Evolutionary conservation across 2,329 filamentous ascomycete species (phyloP).

Genomic region (Nigrograna mackinnonii): DNA sequence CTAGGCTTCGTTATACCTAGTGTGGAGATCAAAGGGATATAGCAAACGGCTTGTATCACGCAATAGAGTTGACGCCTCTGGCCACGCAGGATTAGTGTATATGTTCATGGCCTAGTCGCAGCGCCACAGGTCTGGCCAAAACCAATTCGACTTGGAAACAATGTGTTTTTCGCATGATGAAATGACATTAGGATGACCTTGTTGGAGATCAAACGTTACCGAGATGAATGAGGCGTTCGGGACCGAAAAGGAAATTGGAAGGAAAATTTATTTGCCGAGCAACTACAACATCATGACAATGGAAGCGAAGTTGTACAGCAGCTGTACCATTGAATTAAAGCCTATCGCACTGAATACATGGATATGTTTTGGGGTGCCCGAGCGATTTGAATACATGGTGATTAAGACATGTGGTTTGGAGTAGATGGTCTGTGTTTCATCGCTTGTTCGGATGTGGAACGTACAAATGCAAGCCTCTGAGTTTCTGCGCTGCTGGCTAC

Average conservation of each 20-base stretch:
- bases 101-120: background rate
- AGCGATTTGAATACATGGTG: too few relatives aligned
- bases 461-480: too few relatives aligned
- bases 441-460: too few relatives aligned
- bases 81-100: background rate
- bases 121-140: background rate
- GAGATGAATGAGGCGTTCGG: conserved; percentile 24
- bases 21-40: conserved; percentile 7
- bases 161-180: conserved; percentile 7
- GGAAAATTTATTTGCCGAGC: conserved; percentile 1
- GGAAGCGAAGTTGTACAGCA: conserved; percentile 1
- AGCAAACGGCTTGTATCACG: background rate
- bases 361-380: too few relatives aligned
- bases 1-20: too few relatives aligned
- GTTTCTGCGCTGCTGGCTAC: too few relatives aligned
- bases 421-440: too few relatives aligned
- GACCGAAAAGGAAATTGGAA: conserved; percentile 1
- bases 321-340: background rate
- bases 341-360: too few relatives aligned
- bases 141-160: background rate
- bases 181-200: conserved; percentile 13
- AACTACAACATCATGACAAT: background rate
- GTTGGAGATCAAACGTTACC: conserved; percentile 34
- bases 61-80: conserved; percentile 1
- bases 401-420: too few relatives aligned